A percentile compares a stretch with the other conserved stretches of the same genome.
Evolutionary conservation across 192 early-diverging fungal species (phyloP).

Genomic region (Coemansia sp.): DNA sequence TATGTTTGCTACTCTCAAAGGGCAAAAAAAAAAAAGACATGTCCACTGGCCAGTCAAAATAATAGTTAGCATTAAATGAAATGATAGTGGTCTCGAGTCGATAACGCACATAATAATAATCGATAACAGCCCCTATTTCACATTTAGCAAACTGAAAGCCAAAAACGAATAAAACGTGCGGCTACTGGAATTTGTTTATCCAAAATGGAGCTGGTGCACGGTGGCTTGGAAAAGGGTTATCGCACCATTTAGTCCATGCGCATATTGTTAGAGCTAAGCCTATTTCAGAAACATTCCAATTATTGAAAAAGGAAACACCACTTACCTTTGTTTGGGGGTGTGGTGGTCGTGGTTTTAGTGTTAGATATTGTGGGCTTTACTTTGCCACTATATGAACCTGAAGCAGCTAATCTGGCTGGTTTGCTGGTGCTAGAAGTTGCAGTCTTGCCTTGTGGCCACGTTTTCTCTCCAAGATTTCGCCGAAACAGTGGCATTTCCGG

Average conservation of each 20-base stretch:
- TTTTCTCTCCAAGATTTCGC: neutral
- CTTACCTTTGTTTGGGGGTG: constrained; percentile 1
- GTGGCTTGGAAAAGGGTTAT: neutral
- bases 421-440: neutral
- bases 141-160: neutral
- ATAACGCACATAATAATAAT: neutral
- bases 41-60: neutral
- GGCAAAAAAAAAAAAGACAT: neutral
- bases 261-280: no score
- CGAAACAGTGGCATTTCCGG: constrained; percentile 1
- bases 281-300: no score
- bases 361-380: neutral
- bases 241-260: neutral
- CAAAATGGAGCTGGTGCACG: neutral
- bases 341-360: neutral
- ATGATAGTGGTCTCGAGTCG: neutral
- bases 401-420: neutral
- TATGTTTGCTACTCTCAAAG: neutral
- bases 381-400: neutral
- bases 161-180: neutral
- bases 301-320: no score
- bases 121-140: neutral
- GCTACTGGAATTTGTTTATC: neutral
- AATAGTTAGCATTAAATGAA: neutral
- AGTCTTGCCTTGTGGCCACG: neutral